Evolutionary conservation across 345 rosid genomes (phyloP).

Genomic region (Populus nigra): DNA sequence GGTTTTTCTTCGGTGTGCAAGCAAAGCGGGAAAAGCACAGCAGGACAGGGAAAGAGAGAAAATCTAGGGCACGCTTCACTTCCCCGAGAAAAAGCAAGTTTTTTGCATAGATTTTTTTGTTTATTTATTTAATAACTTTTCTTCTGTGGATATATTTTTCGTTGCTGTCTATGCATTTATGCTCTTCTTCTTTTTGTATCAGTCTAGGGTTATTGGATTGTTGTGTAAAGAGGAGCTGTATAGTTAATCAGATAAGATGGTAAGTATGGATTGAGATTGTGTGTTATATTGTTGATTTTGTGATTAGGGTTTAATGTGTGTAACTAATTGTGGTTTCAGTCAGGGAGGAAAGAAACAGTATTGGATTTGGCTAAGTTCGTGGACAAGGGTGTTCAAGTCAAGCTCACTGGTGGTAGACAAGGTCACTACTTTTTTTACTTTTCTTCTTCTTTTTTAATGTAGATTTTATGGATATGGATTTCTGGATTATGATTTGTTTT

Average conservation of each 20-base stretch:
- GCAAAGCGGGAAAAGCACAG: slow-evolving; percentile 8
- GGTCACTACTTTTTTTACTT: slow-evolving; percentile 39
- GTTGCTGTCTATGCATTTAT: background rate
- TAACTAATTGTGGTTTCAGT: slow-evolving; percentile 36
- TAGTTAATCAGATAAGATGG: background rate
- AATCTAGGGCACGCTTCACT: slow-evolving; percentile 2
- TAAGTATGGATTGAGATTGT: background rate
- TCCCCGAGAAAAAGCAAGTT: too few species aligned
- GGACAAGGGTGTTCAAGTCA: slow-evolving; percentile 97
- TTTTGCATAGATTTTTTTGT: background rate
- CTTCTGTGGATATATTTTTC: background rate
- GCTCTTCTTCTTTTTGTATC: background rate
- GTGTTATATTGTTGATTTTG: background rate
- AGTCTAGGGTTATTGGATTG: slow-evolving; percentile 3
- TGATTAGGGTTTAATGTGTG: slow-evolving; percentile 1
- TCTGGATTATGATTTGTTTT: background rate
- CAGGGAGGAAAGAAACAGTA: slow-evolving; percentile 95
- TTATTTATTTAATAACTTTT: background rate
- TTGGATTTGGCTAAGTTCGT: slow-evolving; percentile 96
- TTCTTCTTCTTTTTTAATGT: background rate
- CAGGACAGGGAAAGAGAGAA: background rate
- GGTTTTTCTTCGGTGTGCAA: background rate
- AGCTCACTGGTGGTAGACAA: slow-evolving; percentile 97
- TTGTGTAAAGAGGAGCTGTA: background rate
- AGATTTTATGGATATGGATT: background rate